phyloP scores from a whole-genome alignment of 1,139 yeast genomes.

The Scheffersomyces parashehatae region DNA sequence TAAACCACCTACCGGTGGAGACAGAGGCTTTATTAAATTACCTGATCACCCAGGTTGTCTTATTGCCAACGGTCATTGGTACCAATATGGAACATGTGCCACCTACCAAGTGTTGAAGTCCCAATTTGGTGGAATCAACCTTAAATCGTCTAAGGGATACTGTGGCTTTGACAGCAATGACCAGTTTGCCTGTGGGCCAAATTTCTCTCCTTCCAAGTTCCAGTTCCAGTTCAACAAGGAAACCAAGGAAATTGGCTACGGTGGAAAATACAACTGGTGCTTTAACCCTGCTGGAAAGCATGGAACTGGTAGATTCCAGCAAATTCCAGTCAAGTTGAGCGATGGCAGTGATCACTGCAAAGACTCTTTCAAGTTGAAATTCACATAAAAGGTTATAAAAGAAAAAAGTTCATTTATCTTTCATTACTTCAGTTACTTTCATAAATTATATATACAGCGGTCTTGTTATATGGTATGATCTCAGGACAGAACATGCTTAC shows the following conservation, averaged over 20 bases:
- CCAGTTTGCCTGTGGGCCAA: conserved; percentile 34
- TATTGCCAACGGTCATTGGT: conserved; percentile 85
- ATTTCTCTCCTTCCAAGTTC: conserved; percentile 35
- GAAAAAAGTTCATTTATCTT: neutral
- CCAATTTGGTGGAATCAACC: conserved; percentile 69
- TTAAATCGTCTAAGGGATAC: conserved; percentile 68
- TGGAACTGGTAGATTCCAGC: conserved; percentile 51
- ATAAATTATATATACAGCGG: neutral
- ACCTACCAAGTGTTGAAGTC: conserved; percentile 55
- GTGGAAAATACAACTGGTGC: conserved; percentile 68
- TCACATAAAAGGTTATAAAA: conserved; percentile 6
- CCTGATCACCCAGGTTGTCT: conserved; percentile 69
- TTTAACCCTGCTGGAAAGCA: conserved; percentile 40
- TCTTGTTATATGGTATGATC: neutral
- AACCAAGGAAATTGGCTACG: conserved; percentile 54
- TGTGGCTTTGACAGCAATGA: conserved; percentile 55
- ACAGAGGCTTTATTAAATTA: conserved; percentile 48
- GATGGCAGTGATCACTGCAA: conserved; percentile 35
- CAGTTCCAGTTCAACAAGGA: conserved; percentile 56
- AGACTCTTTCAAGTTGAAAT: conserved; percentile 39
- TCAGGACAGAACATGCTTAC: too few relatives aligned
- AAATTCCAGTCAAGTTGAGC: conserved; percentile 55
- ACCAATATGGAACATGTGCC: conserved; percentile 83
- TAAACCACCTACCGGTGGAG: conserved; percentile 26
- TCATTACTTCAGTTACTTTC: neutral